Evolutionary conservation across 306 rosid species (phyloP).

Genomic region (Morella rubra): DNA sequence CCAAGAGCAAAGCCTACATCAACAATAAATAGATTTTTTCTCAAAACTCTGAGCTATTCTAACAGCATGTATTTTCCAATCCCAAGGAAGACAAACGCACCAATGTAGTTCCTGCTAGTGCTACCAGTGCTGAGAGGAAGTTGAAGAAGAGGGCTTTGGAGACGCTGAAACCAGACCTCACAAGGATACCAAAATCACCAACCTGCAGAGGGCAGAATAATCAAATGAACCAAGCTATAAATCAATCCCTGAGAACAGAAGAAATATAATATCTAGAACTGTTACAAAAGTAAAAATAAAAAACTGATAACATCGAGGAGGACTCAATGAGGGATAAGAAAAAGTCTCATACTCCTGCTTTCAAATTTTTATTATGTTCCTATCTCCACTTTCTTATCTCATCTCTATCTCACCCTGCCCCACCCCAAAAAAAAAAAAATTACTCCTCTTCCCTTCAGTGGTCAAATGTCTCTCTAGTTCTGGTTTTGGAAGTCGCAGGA

Average conservation of each 20-base stretch:
- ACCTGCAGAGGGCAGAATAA: constrained; percentile 50
- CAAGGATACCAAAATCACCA: constrained; percentile 93
- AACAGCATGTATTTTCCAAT: constrained; percentile 7
- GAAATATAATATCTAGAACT: background rate
- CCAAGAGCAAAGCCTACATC: constrained; percentile 76
- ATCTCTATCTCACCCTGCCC: too few species aligned
- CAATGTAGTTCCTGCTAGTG: constrained; percentile 84
- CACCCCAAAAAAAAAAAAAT: too few species aligned
- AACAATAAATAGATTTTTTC: constrained; percentile 15
- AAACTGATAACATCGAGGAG: background rate
- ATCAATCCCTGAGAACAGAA: constrained; percentile 9
- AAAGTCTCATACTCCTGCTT: background rate
- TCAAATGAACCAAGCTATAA: constrained; percentile 16
- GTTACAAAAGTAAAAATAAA: background rate
- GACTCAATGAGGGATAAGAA: background rate
- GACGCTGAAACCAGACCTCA: constrained; percentile 89
- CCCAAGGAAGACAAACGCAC: constrained; percentile 39
- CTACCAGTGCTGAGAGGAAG: constrained; percentile 92
- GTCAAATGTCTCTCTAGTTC: too few species aligned
- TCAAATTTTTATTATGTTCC: too few species aligned
- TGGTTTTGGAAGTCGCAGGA: too few species aligned
- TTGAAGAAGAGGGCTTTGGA: constrained; percentile 85
- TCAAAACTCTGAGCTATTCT: constrained; percentile 5
- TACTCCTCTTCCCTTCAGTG: too few species aligned
- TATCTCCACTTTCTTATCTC: too few species aligned